Evolutionary conservation across 345 rosid species (phyloP).

Genomic region (Euphorbia lathyris): DNA sequence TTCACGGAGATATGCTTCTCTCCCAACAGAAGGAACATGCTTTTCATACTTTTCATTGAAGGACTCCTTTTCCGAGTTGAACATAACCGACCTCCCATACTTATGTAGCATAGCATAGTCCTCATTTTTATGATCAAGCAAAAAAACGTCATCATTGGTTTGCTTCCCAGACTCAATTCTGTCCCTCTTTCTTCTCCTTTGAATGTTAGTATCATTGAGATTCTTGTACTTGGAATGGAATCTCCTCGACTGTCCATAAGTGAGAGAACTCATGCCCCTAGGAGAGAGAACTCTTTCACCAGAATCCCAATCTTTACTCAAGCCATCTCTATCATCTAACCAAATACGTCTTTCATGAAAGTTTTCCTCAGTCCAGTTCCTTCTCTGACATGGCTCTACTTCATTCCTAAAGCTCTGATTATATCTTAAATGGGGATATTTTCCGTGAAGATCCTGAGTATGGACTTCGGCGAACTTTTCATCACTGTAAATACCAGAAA

Average conservation of each 20-base stretch:
- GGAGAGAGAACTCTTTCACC: slow-evolving; percentile 19
- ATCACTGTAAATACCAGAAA: slow-evolving; percentile 24
- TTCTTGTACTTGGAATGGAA: slow-evolving; percentile 22
- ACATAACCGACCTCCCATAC: slow-evolving; percentile 22
- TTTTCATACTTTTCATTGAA: slow-evolving; percentile 28
- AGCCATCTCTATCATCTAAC: slow-evolving; percentile 20
- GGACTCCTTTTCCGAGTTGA: slow-evolving; percentile 29
- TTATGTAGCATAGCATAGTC: slow-evolving; percentile 26
- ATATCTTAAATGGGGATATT: slow-evolving; percentile 20
- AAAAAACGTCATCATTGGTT: slow-evolving; percentile 24
- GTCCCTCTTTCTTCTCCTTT: slow-evolving; percentile 30
- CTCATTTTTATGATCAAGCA: slow-evolving; percentile 22
- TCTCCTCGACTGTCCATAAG: slow-evolving; percentile 26
- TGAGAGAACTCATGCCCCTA: slow-evolving; percentile 24
- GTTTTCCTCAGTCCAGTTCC: slow-evolving; percentile 28
- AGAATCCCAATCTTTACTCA: slow-evolving; percentile 23
- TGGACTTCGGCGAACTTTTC: slow-evolving; percentile 27
- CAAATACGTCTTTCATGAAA: slow-evolving; percentile 25
- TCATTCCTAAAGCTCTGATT: slow-evolving; percentile 26
- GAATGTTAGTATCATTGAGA: slow-evolving; percentile 22
- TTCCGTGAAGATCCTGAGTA: slow-evolving; percentile 21
- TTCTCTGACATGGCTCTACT: slow-evolving; percentile 24
- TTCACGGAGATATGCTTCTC: slow-evolving; percentile 28
- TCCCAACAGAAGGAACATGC: slow-evolving; percentile 24
- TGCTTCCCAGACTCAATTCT: slow-evolving; percentile 25